Evolutionary conservation across 2,329 filamentous ascomycete genomes (phyloP).

Genomic region (Sphaerostilbella broomeana): DNA sequence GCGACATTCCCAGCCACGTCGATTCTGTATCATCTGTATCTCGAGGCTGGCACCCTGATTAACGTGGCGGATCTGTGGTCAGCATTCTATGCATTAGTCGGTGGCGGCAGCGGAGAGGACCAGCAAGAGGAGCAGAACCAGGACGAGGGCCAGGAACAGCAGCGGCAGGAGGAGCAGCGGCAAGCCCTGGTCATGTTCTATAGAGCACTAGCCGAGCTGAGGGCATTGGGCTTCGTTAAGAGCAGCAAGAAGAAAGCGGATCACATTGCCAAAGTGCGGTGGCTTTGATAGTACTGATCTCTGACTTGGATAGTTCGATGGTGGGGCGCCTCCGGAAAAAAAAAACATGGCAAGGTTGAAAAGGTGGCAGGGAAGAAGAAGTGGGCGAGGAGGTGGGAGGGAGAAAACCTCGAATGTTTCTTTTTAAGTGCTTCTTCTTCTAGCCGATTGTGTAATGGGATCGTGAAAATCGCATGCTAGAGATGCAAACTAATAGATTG

Average conservation of each 20-base stretch:
- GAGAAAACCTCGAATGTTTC: too few species aligned
- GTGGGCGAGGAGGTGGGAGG: too few species aligned
- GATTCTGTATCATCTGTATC: constrained; percentile 71
- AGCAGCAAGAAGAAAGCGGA: constrained; percentile 85
- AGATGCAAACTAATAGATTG: too few species aligned
- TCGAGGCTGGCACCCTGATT: constrained; percentile 68
- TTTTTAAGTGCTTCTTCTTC: too few species aligned
- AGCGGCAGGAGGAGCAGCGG: constrained; percentile 40
- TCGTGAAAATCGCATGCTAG: too few species aligned
- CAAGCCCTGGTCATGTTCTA: constrained; percentile 73
- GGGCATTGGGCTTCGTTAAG: constrained; percentile 80
- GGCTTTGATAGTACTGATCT: too few species aligned
- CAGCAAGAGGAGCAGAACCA: constrained; percentile 36
- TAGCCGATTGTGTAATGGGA: too few species aligned
- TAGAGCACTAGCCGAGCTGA: constrained; percentile 74
- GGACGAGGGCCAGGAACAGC: constrained; percentile 37
- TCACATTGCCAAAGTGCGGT: constrained; percentile 85
- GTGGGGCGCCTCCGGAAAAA: too few species aligned
- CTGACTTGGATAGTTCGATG: too few species aligned
- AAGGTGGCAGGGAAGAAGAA: too few species aligned
- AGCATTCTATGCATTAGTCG: constrained; percentile 62
- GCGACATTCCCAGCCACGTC: constrained; percentile 62
- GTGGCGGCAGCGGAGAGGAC: constrained; percentile 27
- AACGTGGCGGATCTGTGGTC: constrained; percentile 76
- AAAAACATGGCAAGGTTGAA: too few species aligned